A percentile compares a stretch with the other conserved stretches of the same genome.
phyloP scores from a whole-genome alignment of 2,329 filamentous ascomycete species.

The Aspergillus tamarii region DNA sequence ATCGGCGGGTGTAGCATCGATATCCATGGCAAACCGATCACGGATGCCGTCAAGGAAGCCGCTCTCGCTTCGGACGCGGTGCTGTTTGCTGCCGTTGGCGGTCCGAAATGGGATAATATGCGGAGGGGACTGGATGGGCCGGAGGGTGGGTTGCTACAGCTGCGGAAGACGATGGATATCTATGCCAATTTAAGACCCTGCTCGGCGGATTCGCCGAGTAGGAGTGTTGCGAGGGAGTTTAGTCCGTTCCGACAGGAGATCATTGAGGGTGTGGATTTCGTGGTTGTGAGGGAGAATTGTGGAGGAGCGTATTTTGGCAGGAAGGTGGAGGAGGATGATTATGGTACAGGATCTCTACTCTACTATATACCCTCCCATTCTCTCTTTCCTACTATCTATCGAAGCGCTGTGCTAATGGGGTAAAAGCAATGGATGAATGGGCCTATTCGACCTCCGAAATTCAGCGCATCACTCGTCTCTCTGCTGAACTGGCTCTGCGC shows the following conservation, averaged over 20 bases:
- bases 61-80: conserved; percentile 82
- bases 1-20: conserved; percentile 89
- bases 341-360: conserved; percentile 28
- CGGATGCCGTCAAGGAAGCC: conserved; percentile 74
- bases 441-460: conserved; percentile 81
- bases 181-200: conserved; percentile 89
- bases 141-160: conserved; percentile 80
- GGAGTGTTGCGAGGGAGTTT: conserved; percentile 71
- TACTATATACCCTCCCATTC: conserved; percentile 52
- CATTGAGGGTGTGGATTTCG: conserved; percentile 82
- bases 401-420: background rate
- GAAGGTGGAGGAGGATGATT: conserved; percentile 42
- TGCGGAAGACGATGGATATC: conserved; percentile 84
- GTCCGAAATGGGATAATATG: conserved; percentile 83
- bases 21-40: conserved; percentile 72
- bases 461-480: conserved; percentile 78
- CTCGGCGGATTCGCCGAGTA: conserved; percentile 72
- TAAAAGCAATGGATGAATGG: conserved; percentile 69
- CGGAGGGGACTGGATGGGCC: conserved; percentile 71
- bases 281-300: conserved; percentile 52
- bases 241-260: conserved; percentile 82
- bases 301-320: conserved; percentile 47
- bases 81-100: conserved; percentile 85
- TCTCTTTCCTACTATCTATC: background rate
- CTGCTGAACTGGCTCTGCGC: conserved; percentile 74